These are phyloP conservation scores for Trichoderma lentiforme DNA, from an alignment of 2,329 filamentous ascomycete genomes.

Conservation along the genomic window DNA sequence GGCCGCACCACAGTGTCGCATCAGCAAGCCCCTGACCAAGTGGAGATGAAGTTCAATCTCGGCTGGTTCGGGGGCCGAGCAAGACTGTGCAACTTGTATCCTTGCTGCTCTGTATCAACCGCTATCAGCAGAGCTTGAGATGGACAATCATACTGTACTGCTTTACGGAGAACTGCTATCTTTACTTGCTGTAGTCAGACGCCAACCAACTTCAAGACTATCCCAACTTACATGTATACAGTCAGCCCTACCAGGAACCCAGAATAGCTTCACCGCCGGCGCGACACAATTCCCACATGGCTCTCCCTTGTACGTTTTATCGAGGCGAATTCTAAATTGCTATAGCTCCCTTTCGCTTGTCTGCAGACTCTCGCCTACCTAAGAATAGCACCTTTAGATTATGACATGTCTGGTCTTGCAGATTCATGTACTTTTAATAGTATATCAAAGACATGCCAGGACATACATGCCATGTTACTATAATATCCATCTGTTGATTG, in stretches of 20 bases:
- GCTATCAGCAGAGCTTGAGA: not conserved
- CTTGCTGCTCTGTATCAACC: not conserved
- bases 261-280: slow-evolving; percentile 7
- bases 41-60: slow-evolving; percentile 14
- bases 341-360: not conserved
- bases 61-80: slow-evolving; percentile 10
- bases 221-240: not conserved
- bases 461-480: not conserved
- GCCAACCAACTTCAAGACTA: not conserved
- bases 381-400: not conserved
- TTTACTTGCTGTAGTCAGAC: not conserved
- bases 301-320: not conserved
- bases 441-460: not conserved
- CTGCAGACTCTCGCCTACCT: not conserved
- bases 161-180: not conserved
- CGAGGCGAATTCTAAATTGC: not conserved
- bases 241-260: slow-evolving; percentile 9
- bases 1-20: not conserved
- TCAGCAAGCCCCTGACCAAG: slow-evolving; percentile 4
- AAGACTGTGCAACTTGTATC: not conserved
- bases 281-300: not conserved
- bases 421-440: not conserved
- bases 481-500: not conserved
- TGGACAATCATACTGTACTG: not conserved
- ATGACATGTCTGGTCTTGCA: not conserved